Conservation (phyloP, 164 flowering plant genomes). For the Euptelea pleiosperma region DNA sequence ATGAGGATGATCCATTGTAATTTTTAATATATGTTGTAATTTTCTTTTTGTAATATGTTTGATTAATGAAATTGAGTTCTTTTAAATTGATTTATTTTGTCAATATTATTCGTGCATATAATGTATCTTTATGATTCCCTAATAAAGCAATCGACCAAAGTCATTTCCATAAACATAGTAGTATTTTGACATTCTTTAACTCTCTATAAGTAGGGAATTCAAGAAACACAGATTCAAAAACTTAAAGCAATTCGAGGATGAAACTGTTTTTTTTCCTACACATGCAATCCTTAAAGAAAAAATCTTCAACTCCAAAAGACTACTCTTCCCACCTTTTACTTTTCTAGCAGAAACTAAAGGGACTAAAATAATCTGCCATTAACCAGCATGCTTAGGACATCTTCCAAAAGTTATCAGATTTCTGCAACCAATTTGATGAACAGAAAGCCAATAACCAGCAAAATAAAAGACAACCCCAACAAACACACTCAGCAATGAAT, state of each 20-base stretch:
- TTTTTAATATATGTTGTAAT: no score
- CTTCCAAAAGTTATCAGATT: constrained; percentile 15
- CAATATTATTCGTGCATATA: no score
- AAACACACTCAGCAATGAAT: constrained; percentile 3
- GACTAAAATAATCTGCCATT: background rate
- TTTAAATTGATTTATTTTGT: no score
- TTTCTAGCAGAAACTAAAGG: constrained; percentile 6
- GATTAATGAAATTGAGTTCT: no score
- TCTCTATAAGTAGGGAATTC: background rate
- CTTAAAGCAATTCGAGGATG: background rate
- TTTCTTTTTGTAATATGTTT: no score
- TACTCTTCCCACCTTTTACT: background rate
- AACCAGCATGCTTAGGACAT: background rate
- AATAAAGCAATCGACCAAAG: no score
- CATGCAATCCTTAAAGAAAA: constrained; percentile 1
- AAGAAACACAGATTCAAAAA: background rate
- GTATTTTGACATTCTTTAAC: background rate
- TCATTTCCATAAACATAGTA: background rate
- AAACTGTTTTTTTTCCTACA: constrained; percentile 7
- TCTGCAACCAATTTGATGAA: constrained; percentile 6
- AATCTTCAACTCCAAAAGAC: constrained; percentile 6
- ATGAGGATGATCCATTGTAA: no score
- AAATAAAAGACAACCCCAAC: constrained; percentile 5
- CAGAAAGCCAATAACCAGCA: constrained; percentile 3
- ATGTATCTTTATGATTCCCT: no score